Evolutionary conservation across 106 monocot genomes (phyloP), one percentile per base, ranked within the genome.

Genomic region (Acanthochlamys bracteata): DNA sequence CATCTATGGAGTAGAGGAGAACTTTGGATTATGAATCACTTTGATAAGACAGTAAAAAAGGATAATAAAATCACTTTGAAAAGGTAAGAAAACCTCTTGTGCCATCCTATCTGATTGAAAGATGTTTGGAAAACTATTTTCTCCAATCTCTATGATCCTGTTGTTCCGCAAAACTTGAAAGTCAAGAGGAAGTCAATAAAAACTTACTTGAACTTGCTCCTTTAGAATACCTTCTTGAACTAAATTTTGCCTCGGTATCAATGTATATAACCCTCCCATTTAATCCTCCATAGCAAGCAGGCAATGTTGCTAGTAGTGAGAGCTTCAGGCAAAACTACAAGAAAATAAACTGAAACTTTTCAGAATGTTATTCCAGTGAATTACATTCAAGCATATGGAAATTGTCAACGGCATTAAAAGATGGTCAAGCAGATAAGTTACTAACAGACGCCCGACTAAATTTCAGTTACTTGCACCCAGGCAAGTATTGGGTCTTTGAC

Each of bases 191-290:
- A 43, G 13, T 13, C 7, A 43, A 13, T 13, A 43, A 43, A 43
- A 43, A 43, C 10, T 43, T 13, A 7, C 43, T 43, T 43, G 43
- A 43, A 43, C 43, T 43, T 43, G 43, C 43, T 8, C 13, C 7
- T 13, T 8, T 39, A 16, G 51, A 61, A 25, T 79, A 95, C 95
- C 95, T 86, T 61, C 76, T 64, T 41, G 87, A 81, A 79, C 82
- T 90, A 74, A 95, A 95, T 69, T 95, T 95, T 56, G 84, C 86
- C 69, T 95, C 95, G 25, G 95, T 82, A 64, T 95, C 95, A 60
- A 95, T 78, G 64, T 95, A 95, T 27, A 90, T 57, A 21, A 95
- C 86, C 49, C 87, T 83, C 7, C 95, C 95, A 90, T 87, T 76
- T 65, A 90, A 65, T 42, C 95, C 95, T 62, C 90, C 95, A 78